Percentiles rank a stretch among this genome's conserved stretches.
Conservation (phyloP, 441 rosid species). For the Euphorbia neoarborescens region DNA sequence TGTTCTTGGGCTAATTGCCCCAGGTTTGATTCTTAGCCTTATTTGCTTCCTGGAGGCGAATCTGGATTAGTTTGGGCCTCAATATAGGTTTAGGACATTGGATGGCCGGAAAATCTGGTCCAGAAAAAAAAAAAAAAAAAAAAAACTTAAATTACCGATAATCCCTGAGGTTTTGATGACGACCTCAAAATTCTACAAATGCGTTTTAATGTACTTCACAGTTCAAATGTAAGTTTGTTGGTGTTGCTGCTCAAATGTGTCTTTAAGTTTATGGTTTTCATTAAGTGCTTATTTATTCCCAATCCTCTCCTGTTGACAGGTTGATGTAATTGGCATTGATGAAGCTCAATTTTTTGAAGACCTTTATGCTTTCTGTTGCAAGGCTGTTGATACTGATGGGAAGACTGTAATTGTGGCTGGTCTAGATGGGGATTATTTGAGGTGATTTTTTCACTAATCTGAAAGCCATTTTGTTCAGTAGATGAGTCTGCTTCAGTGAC, state of each 20-base stretch:
- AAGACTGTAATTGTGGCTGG: slow-evolving; percentile 69
- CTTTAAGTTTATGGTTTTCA: not conserved
- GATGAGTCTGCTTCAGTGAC: not conserved
- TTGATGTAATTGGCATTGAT: slow-evolving; percentile 85
- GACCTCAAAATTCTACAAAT: not conserved
- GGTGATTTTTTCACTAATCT: slow-evolving; percentile 28
- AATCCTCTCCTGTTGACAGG: slow-evolving; percentile 29
- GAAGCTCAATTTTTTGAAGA: slow-evolving; percentile 94
- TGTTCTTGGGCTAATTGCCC: too few relatives aligned
- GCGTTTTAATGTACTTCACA: not conserved
- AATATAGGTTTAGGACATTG: too few relatives aligned
- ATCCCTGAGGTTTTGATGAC: not conserved
- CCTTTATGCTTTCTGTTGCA: slow-evolving; percentile 76
- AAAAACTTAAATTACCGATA: too few relatives aligned
- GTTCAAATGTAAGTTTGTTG: not conserved
- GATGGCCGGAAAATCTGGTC: too few relatives aligned
- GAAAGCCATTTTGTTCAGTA: not conserved
- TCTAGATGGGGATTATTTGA: slow-evolving; percentile 80
- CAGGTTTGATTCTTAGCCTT: too few relatives aligned
- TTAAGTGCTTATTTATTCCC: not conserved
- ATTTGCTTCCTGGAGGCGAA: too few relatives aligned
- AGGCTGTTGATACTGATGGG: slow-evolving; percentile 74
- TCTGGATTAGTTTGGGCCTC: too few relatives aligned
- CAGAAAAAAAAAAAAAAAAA: too few relatives aligned
- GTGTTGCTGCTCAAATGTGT: not conserved